These are phyloP conservation scores for Alnus rubra DNA, from an alignment of 306 rosid genomes.

Conservation along the genomic window DNA sequence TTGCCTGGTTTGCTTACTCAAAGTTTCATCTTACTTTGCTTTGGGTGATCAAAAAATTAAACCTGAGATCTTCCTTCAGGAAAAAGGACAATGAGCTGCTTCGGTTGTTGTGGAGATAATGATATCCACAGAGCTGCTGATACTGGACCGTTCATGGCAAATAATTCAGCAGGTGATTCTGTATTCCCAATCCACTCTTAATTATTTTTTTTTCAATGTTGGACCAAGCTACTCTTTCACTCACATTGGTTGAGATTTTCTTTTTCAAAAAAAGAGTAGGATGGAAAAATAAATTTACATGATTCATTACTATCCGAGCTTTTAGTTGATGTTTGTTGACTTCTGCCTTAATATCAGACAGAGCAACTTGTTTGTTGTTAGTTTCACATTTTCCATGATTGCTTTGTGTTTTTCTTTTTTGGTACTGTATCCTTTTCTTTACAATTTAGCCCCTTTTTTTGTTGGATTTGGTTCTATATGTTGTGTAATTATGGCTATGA, in stretches of 20 bases:
- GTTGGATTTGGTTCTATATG: not conserved
- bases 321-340: not conserved
- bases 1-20: not conserved
- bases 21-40: not conserved
- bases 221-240: not conserved
- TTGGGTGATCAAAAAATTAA: conserved; percentile 6
- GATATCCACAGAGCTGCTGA: conserved; percentile 45
- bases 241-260: not conserved
- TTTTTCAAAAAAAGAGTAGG: not conserved
- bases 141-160: conserved; percentile 37
- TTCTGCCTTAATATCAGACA: not conserved
- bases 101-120: conserved; percentile 62
- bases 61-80: conserved; percentile 30
- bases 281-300: not conserved
- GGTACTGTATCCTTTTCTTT: not conserved
- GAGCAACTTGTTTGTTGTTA: not conserved
- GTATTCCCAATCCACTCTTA: not conserved
- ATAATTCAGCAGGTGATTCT: conserved; percentile 46
- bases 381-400: not conserved
- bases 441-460: not conserved
- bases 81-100: conserved; percentile 66
- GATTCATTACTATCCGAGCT: not conserved
- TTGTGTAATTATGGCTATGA: not conserved
- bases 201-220: not conserved
- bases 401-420: not conserved